Percentiles rank a stretch among this genome's conserved stretches.
Conservation (phyloP, 805 yeast genomes). For the Monosporozyma servazzii region DNA sequence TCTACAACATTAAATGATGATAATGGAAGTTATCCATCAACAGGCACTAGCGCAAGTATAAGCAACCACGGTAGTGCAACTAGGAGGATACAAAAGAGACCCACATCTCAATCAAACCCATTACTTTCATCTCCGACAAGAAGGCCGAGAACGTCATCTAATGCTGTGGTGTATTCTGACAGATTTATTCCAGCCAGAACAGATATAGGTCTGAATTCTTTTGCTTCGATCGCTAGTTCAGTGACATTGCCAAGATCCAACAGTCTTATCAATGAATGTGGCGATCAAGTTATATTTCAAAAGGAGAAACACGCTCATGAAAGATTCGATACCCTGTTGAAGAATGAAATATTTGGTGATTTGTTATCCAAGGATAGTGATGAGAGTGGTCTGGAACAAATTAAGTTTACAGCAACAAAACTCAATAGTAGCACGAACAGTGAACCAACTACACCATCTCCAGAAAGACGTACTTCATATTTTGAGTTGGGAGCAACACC, state of each 20-base stretch:
- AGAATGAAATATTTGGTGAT: slow-evolving; percentile 88
- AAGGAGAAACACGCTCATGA: slow-evolving; percentile 76
- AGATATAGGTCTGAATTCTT: slow-evolving; percentile 82
- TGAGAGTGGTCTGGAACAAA: slow-evolving; percentile 28
- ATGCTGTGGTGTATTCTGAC: slow-evolving; percentile 52
- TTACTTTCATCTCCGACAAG: slow-evolving; percentile 25
- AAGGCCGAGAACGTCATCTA: slow-evolving; percentile 24
- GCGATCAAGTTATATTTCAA: slow-evolving; percentile 56
- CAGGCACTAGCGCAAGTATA: neutral
- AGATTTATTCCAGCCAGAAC: slow-evolving; percentile 81
- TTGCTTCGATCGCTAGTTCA: slow-evolving; percentile 38
- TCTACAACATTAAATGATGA: neutral
- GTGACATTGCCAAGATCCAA: slow-evolving; percentile 21
- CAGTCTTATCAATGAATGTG: slow-evolving; percentile 6
- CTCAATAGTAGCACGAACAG: slow-evolving; percentile 9
- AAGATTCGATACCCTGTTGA: slow-evolving; percentile 76
- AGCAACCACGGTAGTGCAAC: neutral
- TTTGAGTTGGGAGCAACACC: neutral
- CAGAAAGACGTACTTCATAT: slow-evolving; percentile 3
- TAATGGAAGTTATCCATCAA: neutral
- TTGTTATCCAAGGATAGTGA: slow-evolving; percentile 45
- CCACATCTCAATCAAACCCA: slow-evolving; percentile 14
- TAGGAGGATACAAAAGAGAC: slow-evolving; percentile 3
- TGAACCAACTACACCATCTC: slow-evolving; percentile 6
- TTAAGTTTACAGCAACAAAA: slow-evolving; percentile 18